phyloP scores from a whole-genome alignment of 176 grass and related monocot genomes.

The Juncus effusus region DNA sequence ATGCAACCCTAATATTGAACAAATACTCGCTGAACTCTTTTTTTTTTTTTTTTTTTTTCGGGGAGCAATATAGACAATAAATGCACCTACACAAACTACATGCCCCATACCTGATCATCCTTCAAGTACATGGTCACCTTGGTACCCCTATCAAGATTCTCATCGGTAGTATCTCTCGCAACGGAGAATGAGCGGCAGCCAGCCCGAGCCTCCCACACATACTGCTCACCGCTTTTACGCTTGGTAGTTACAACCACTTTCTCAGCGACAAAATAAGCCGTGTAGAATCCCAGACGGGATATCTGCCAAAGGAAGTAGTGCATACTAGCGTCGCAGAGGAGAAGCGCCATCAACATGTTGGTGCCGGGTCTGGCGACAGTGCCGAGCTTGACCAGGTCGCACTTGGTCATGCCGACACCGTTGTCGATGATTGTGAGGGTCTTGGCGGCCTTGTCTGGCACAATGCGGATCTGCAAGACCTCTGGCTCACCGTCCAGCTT shows the following conservation, averaged over 20 bases:
- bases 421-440: conserved; percentile 69
- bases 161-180: conserved; percentile 61
- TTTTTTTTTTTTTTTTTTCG: neutral
- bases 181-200: conserved; percentile 87
- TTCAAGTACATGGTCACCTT: conserved; percentile 82
- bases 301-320: conserved; percentile 71
- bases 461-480: conserved; percentile 70
- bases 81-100: neutral
- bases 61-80: neutral
- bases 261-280: conserved; percentile 30
- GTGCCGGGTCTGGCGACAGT: conserved; percentile 88
- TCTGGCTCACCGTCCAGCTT: conserved; percentile 94
- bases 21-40: no score
- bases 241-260: conserved; percentile 74
- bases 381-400: conserved; percentile 72
- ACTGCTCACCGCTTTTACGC: conserved; percentile 36
- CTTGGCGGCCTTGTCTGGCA: conserved; percentile 83
- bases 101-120: conserved; percentile 79
- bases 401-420: conserved; percentile 37
- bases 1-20: no score
- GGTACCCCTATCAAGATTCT: conserved; percentile 18
- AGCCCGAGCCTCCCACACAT: neutral
- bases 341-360: conserved; percentile 91
- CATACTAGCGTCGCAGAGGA: conserved; percentile 79
- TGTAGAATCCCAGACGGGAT: conserved; percentile 84